Conservation (phyloP, 2,329 filamentous ascomycete species). For the Xylaria arbuscula region DNA sequence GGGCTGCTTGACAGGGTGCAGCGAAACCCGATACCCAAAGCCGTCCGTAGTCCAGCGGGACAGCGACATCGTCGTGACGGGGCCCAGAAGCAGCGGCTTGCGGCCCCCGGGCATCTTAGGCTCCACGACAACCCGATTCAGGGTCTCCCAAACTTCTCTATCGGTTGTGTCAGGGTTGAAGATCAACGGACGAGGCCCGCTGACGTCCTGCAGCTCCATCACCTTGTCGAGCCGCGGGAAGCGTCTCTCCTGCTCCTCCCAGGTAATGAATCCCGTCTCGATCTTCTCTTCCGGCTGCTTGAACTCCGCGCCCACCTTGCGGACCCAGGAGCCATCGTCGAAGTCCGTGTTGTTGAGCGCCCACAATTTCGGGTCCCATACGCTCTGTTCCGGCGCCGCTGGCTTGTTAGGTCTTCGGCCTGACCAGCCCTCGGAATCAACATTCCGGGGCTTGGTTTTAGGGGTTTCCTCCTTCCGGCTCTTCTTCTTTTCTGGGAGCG, state of each 20-base stretch:
- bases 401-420: constrained; percentile 25
- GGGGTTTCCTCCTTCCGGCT: too few relatives aligned
- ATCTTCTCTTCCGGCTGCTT: constrained; percentile 21
- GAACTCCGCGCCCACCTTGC: background rate
- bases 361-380: constrained; percentile 39
- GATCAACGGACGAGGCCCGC: background rate
- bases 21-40: constrained; percentile 20
- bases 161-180: constrained; percentile 28
- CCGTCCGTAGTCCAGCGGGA: constrained; percentile 24
- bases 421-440: background rate
- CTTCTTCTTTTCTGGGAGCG: too few relatives aligned
- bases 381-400: constrained; percentile 10
- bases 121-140: constrained; percentile 34
- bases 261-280: constrained; percentile 40
- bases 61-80: constrained; percentile 40
- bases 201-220: constrained; percentile 15
- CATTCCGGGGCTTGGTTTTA: background rate
- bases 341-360: constrained; percentile 1
- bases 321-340: constrained; percentile 23
- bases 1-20: constrained; percentile 30
- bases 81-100: constrained; percentile 31
- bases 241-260: constrained; percentile 36
- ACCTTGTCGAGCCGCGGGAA: constrained; percentile 33
- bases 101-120: background rate
- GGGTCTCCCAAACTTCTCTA: constrained; percentile 38